phyloP scores from a whole-genome alignment of 257 asterid genomes.

The Orobanche coerulescens region DNA sequence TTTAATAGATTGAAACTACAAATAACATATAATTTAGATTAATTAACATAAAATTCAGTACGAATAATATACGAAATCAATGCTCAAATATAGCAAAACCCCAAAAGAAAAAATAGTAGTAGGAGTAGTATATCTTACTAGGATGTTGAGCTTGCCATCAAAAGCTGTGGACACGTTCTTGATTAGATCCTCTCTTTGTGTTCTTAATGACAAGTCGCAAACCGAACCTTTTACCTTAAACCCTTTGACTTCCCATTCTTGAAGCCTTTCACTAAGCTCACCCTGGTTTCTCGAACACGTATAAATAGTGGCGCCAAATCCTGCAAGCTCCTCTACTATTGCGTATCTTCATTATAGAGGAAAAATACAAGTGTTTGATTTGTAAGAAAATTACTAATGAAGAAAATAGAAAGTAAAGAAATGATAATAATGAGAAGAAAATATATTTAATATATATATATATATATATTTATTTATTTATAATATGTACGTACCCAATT shows the following conservation, averaged over 20 bases:
- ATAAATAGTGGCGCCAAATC: conserved; percentile 53
- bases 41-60: too few species aligned
- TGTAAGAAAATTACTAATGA: too few species aligned
- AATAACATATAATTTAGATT: too few species aligned
- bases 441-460: not conserved
- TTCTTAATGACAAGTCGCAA: conserved; percentile 42
- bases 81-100: too few species aligned
- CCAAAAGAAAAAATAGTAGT: too few species aligned
- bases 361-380: not conserved
- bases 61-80: too few species aligned
- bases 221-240: conserved; percentile 40
- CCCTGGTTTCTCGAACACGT: conserved; percentile 51
- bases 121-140: conserved; percentile 42
- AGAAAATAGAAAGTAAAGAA: not conserved
- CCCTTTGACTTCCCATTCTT: conserved; percentile 61
- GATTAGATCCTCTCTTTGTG: conserved; percentile 40
- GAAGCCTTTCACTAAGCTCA: conserved; percentile 33
- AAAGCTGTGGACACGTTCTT: conserved; percentile 39
- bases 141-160: conserved; percentile 55
- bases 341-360: conserved; percentile 32
- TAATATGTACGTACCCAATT: conserved; percentile 37
- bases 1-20: too few species aligned
- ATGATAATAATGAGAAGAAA: not conserved
- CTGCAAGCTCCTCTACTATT: conserved; percentile 61
- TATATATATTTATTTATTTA: not conserved